These are phyloP conservation scores for Globisporangium solare DNA, from an alignment of 352 stramenopile genomes.

Conservation along the genomic window DNA sequence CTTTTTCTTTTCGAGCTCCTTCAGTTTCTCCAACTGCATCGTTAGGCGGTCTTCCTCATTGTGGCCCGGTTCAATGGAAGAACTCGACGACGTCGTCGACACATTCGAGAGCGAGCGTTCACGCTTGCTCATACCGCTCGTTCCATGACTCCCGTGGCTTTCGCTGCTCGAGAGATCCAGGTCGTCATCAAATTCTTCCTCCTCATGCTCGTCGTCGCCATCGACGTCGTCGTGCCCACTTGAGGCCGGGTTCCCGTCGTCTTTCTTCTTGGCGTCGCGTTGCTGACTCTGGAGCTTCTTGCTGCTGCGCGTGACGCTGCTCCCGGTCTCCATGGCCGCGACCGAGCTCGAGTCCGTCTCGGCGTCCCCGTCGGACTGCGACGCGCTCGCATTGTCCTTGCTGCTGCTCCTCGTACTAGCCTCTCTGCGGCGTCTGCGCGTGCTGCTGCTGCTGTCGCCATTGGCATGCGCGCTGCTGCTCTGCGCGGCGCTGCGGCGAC, in stretches of 20 bases:
- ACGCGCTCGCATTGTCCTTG: slow-evolving; percentile 18
- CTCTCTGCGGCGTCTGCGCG: slow-evolving; percentile 27
- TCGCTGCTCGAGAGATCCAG: slow-evolving; percentile 15
- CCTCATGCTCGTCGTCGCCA: slow-evolving; percentile 24
- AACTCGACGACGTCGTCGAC: slow-evolving; percentile 57
- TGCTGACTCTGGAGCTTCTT: slow-evolving; percentile 11
- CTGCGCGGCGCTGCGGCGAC: slow-evolving; percentile 30
- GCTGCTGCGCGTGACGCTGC: slow-evolving; percentile 17
- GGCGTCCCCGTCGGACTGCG: slow-evolving; percentile 48
- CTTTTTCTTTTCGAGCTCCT: slow-evolving; percentile 79
- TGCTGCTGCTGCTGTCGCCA: slow-evolving; percentile 20
- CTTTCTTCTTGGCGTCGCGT: slow-evolving; percentile 23
- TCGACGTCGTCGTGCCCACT: slow-evolving; percentile 13
- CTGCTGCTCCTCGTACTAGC: slow-evolving; percentile 22
- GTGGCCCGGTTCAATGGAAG: slow-evolving; percentile 42
- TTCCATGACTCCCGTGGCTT: slow-evolving; percentile 9
- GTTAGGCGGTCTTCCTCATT: slow-evolving; percentile 31
- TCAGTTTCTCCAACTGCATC: slow-evolving; percentile 47
- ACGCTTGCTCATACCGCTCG: slow-evolving; percentile 18
- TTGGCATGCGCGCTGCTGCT: slow-evolving; percentile 17
- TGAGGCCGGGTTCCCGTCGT: slow-evolving; percentile 9
- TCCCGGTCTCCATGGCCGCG: slow-evolving; percentile 16
- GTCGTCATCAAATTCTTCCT: slow-evolving; percentile 23
- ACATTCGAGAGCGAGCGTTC: slow-evolving; percentile 63
- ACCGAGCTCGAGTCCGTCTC: slow-evolving; percentile 58